Conservation (phyloP, 1,284 basidiomycete species). For the Cryptococcus hybrid region DNA sequence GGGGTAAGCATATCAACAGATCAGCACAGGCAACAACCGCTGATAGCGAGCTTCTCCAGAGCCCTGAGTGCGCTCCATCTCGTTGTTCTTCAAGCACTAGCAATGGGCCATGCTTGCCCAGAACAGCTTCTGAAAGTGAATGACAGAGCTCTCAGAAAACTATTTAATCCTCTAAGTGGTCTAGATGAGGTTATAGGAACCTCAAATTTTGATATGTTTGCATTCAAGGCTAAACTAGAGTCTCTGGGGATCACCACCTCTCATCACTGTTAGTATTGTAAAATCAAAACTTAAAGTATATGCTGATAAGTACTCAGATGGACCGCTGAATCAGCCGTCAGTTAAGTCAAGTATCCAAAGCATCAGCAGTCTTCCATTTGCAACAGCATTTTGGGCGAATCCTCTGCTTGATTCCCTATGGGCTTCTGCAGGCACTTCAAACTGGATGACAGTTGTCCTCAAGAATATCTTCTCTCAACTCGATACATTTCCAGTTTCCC, state of each 20-base stretch:
- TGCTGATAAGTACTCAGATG: too few relatives aligned
- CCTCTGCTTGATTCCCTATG: conserved; percentile 6
- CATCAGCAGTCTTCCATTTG: conserved; percentile 8
- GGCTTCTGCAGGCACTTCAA: background rate
- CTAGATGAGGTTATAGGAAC: conserved; percentile 35
- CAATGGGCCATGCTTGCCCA: conserved; percentile 39
- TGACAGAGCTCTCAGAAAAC: conserved; percentile 18
- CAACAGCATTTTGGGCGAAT: conserved; percentile 7
- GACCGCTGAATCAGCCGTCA: too few relatives aligned
- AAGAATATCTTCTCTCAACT: background rate
- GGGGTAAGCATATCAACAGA: conserved; percentile 29
- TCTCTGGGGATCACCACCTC: conserved; percentile 10
- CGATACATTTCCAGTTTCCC: too few relatives aligned
- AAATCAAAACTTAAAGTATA: too few relatives aligned
- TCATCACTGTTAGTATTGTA: background rate
- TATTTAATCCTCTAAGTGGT: conserved; percentile 31
- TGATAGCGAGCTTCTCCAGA: too few relatives aligned
- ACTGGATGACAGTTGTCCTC: background rate
- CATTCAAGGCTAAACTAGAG: conserved; percentile 25
- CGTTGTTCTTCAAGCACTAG: conserved; percentile 43
- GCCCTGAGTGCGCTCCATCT: conserved; percentile 29
- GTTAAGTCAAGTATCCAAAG: background rate
- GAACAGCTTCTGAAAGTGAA: conserved; percentile 34
- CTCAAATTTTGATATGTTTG: conserved; percentile 33
- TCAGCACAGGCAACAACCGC: conserved; percentile 27